Percentiles rank a stretch among this genome's conserved stretches.
These are phyloP conservation scores for Carex pumila DNA, from an alignment of 176 grass and related monocot species.

Conservation along the genomic window DNA sequence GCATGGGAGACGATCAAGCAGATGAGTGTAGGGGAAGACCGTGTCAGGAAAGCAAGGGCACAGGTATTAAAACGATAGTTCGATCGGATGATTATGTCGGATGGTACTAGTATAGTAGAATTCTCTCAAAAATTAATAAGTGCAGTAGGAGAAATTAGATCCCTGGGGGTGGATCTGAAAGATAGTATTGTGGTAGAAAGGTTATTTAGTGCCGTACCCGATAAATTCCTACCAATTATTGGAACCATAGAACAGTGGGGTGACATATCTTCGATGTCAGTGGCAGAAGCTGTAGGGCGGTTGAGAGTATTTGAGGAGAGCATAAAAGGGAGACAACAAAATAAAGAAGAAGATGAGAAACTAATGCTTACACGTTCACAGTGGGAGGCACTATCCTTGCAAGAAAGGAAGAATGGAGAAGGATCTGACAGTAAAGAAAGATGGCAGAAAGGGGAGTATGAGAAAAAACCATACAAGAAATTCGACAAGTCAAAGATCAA, in stretches of 20 bases:
- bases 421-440: too few species aligned
- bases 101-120: background rate
- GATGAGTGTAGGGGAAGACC: background rate
- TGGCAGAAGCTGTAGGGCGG: background rate
- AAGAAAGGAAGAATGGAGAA: too few species aligned
- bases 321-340: background rate
- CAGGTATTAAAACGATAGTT: too few species aligned
- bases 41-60: too few species aligned
- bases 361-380: too few species aligned
- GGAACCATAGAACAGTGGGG: background rate
- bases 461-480: too few species aligned
- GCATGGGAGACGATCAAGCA: background rate
- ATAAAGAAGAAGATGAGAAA: too few species aligned
- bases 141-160: background rate
- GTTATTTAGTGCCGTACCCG: background rate
- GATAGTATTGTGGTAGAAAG: background rate
- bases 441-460: too few species aligned
- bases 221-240: background rate
- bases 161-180: background rate
- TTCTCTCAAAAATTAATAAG: background rate
- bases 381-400: too few species aligned
- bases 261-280: background rate
- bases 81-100: background rate
- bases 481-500: too few species aligned
- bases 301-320: background rate